A percentile compares a stretch with the other conserved stretches of the same genome.
These are phyloP conservation scores for Leishmania tarentolae DNA, from an alignment of 208 protist genomes.

Conservation along the genomic window DNA sequence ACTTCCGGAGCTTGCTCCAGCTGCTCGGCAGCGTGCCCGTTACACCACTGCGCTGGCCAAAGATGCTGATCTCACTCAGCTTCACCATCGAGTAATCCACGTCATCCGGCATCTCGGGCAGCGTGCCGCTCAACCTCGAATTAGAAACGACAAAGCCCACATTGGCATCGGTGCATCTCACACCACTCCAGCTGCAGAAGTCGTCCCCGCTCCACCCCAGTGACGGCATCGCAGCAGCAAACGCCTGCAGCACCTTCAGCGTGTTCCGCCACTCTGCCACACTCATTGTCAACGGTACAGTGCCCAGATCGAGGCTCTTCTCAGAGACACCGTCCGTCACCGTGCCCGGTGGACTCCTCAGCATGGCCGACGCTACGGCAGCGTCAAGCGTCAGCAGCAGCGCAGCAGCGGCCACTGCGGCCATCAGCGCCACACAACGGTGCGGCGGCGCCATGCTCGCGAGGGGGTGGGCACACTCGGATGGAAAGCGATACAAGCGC, in stretches of 20 bases:
- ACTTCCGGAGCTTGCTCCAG: neutral
- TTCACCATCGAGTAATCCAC: conserved; percentile 1
- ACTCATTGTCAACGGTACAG: too few species aligned
- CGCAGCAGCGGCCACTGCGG: neutral
- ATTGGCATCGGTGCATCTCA: too few species aligned
- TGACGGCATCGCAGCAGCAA: too few species aligned
- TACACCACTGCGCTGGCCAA: neutral
- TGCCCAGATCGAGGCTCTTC: too few species aligned
- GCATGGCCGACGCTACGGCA: neutral
- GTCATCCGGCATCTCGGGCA: neutral
- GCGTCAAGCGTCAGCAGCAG: neutral
- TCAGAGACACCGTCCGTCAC: too few species aligned
- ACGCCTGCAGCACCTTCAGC: too few species aligned
- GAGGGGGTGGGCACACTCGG: neutral
- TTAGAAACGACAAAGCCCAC: too few species aligned
- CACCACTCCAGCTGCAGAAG: too few species aligned
- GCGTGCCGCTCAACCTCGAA: too few species aligned
- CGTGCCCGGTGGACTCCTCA: neutral
- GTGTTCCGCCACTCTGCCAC: too few species aligned
- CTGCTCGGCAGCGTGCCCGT: neutral
- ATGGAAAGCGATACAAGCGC: neutral
- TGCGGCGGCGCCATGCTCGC: neutral
- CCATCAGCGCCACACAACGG: neutral
- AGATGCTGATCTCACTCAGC: neutral
- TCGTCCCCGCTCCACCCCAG: too few species aligned